phyloP scores from a whole-genome alignment of 495 filamentous ascomycete species.

The Lasiosphaeris hirsuta region DNA sequence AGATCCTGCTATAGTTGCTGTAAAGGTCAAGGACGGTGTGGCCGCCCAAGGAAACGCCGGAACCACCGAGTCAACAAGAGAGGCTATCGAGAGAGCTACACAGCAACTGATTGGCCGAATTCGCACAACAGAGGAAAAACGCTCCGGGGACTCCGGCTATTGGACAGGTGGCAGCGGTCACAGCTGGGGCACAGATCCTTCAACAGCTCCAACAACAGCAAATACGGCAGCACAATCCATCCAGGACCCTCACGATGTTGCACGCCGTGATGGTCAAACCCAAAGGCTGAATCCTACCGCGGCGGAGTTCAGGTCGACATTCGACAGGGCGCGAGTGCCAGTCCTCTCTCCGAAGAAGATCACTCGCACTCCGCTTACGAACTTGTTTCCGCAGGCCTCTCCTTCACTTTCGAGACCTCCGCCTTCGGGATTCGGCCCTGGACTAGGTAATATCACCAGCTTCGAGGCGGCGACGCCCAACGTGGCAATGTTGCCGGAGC shows the following conservation, averaged over 20 bases:
- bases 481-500: too few relatives aligned
- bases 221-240: neutral
- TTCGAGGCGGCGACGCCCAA: too few relatives aligned
- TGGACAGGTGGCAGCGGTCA: neutral
- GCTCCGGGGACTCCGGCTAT: slow-evolving; percentile 24
- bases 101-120: neutral
- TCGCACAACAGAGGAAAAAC: neutral
- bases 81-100: too few relatives aligned
- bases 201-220: too few relatives aligned
- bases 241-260: neutral
- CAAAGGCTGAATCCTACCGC: slow-evolving; percentile 30
- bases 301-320: slow-evolving; percentile 26
- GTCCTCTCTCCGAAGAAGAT: slow-evolving; percentile 20
- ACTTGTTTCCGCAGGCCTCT: slow-evolving; percentile 19
- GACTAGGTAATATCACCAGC: too few relatives aligned
- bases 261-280: neutral
- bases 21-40: slow-evolving; percentile 16
- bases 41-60: neutral
- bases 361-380: slow-evolving; percentile 21
- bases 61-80: too few relatives aligned
- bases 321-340: neutral
- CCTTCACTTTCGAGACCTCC: neutral
- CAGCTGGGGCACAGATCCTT: neutral
- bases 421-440: neutral
- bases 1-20: slow-evolving; percentile 23